A percentile compares a stretch with the other conserved stretches of the same genome.
Evolutionary conservation across 1,139 yeast species (phyloP).

Genomic region (Geotrichum cucujoidarum): DNA sequence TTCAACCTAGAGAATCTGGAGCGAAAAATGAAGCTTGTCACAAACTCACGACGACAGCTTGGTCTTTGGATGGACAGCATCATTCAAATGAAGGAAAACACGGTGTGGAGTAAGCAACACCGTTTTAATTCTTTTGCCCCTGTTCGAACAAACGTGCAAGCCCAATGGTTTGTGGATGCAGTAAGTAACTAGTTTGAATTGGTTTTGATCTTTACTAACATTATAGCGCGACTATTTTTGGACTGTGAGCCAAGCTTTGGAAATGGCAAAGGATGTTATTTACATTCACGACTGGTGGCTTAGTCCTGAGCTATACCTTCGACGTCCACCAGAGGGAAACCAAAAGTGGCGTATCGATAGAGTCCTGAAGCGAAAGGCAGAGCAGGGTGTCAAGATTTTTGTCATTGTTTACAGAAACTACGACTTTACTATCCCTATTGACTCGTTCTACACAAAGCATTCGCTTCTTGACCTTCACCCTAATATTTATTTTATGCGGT

Average conservation of each 20-base stretch:
- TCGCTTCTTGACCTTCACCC: slow-evolving; percentile 79
- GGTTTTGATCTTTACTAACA: too few species aligned
- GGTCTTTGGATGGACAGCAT: slow-evolving; percentile 75
- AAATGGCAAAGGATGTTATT: slow-evolving; percentile 89
- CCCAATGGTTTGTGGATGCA: slow-evolving; percentile 97
- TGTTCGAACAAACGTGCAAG: slow-evolving; percentile 72
- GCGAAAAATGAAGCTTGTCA: slow-evolving; percentile 67
- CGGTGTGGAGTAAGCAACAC: slow-evolving; percentile 67
- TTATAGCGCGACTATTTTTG: slow-evolving; percentile 68
- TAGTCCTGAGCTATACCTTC: slow-evolving; percentile 84
- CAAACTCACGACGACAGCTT: slow-evolving; percentile 66
- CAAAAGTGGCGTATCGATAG: slow-evolving; percentile 93
- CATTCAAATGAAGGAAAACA: slow-evolving; percentile 58
- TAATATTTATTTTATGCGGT: slow-evolving; percentile 84
- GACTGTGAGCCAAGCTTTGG: slow-evolving; percentile 90
- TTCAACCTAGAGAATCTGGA: slow-evolving; percentile 76
- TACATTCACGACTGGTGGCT: slow-evolving; percentile 99
- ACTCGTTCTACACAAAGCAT: slow-evolving; percentile 90
- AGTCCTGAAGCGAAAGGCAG: slow-evolving; percentile 81
- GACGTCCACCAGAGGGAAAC: slow-evolving; percentile 93
- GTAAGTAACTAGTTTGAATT: slow-evolving; percentile 23
- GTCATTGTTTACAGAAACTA: slow-evolving; percentile 94
- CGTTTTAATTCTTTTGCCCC: slow-evolving; percentile 94
- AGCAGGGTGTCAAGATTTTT: slow-evolving; percentile 89
- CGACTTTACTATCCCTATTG: slow-evolving; percentile 88